These are phyloP conservation scores for Pseudogymnoascus sp. DNA, from an alignment of 2,329 filamentous ascomycete species.

Conservation along the genomic window DNA sequence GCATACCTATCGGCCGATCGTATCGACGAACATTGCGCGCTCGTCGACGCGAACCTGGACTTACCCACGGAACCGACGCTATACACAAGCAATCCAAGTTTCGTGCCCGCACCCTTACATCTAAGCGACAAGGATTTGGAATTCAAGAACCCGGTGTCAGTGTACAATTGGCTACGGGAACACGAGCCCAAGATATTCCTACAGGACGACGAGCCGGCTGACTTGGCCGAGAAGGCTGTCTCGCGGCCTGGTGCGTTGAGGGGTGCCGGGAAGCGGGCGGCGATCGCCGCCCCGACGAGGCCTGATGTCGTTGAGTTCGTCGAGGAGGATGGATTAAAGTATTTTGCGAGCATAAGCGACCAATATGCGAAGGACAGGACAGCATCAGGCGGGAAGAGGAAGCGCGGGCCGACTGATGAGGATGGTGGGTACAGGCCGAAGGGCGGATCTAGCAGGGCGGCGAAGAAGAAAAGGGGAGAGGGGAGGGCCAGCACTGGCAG, in stretches of 20 bases:
- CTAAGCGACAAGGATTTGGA: slow-evolving; percentile 43
- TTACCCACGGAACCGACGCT: slow-evolving; percentile 27
- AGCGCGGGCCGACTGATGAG: slow-evolving; percentile 41
- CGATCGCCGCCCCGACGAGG: slow-evolving; percentile 26
- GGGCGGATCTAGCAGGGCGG: slow-evolving; percentile 24
- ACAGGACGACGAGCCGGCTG: slow-evolving; percentile 41
- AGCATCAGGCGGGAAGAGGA: slow-evolving; percentile 39
- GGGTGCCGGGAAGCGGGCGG: slow-evolving; percentile 29
- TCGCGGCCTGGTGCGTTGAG: slow-evolving; percentile 30
- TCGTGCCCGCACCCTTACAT: slow-evolving; percentile 32
- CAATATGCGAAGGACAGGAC: slow-evolving; percentile 14
- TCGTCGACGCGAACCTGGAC: slow-evolving; percentile 38
- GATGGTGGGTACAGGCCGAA: slow-evolving; percentile 52
- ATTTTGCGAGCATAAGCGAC: slow-evolving; percentile 24
- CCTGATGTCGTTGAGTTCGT: slow-evolving; percentile 29
- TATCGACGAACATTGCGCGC: slow-evolving; percentile 63
- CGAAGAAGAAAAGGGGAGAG: slow-evolving; percentile 5
- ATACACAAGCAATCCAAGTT: slow-evolving; percentile 21
- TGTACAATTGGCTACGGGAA: slow-evolving; percentile 90
- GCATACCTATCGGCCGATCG: slow-evolving; percentile 61
- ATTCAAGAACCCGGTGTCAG: slow-evolving; percentile 75
- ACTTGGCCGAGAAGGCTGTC: slow-evolving; percentile 33
- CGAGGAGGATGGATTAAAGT: slow-evolving; percentile 30
- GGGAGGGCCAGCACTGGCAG: neutral
- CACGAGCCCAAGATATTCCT: slow-evolving; percentile 78